phyloP scores from a whole-genome alignment of 73 alveolate genomes.

The Paramecium sexaurelia region DNA sequence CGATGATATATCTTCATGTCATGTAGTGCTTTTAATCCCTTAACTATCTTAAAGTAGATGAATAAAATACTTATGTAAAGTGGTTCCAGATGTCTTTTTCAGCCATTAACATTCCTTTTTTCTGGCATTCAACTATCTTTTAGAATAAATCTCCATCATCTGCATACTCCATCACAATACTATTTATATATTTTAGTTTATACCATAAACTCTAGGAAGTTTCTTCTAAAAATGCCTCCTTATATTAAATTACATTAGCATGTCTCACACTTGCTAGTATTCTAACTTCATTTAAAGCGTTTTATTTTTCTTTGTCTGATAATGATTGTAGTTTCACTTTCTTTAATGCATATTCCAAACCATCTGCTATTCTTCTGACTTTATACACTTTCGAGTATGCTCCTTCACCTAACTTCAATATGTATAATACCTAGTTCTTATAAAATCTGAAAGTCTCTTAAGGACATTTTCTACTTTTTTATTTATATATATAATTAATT shows the following conservation, averaged over 20 bases:
- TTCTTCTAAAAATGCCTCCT: slow-evolving; percentile 90
- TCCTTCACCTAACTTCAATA: slow-evolving; percentile 81
- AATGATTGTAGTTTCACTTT: slow-evolving; percentile 84
- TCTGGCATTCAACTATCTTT: slow-evolving; percentile 79
- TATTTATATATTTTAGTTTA: not conserved
- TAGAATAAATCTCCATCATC: slow-evolving; percentile 92
- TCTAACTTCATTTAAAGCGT: slow-evolving; percentile 92
- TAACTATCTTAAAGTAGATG: slow-evolving; percentile 66
- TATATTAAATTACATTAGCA: slow-evolving; percentile 83
- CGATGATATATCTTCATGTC: slow-evolving; percentile 85
- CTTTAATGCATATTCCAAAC: slow-evolving; percentile 81
- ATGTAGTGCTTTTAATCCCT: slow-evolving; percentile 79
- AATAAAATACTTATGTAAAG: slow-evolving; percentile 77
- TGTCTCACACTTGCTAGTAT: slow-evolving; percentile 88
- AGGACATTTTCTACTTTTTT: slow-evolving; percentile 49
- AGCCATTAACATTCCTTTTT: slow-evolving; percentile 67
- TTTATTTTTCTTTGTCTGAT: slow-evolving; percentile 85
- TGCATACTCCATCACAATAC: slow-evolving; percentile 95
- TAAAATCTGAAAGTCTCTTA: slow-evolving; percentile 29
- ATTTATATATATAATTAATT: not conserved
- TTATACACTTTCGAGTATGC: slow-evolving; percentile 82
- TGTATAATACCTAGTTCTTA: slow-evolving; percentile 37
- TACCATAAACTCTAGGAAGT: slow-evolving; percentile 72
- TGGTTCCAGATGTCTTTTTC: slow-evolving; percentile 93
- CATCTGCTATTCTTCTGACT: slow-evolving; percentile 82